Base-by-base conservation (phyloP, 23 red algal species). In the Pyropia yezoensis region DNA sequence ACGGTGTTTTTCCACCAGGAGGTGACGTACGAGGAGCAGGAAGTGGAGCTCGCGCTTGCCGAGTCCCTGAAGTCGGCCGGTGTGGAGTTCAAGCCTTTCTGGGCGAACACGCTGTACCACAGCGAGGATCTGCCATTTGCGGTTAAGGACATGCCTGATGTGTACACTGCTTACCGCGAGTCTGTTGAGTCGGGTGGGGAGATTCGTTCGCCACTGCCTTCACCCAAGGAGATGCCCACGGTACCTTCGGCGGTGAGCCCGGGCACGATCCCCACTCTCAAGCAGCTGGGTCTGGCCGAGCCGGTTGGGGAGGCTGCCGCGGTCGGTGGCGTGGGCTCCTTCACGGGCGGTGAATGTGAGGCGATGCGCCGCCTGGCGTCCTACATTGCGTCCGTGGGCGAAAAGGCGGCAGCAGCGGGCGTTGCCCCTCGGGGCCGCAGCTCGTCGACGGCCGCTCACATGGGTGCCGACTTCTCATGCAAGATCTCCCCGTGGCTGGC, bases 401-500 rank as follows among this genome's bases (percentile, higher is more conserved):
- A 85, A 6, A 71, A 70, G 13, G 72, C 65, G 54, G 61, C 57
- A 14, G 66, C 49, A 30, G 30, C 54, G 1, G 39, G 39, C 39
- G 39, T 47, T 6, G 18, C 32, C 1, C 51, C 50, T 17, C 15
- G 50, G 32, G 82, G 57, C 23, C 72, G 67, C 14, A 49, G 62
- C 12, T 53, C 60, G 11, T 25, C 16, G 14, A 50, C 63, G 11
- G 57, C 64, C 22, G 69, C 85, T 16, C 83, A 98, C 72, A 61
- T 98, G 47, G 94, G 94, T 9, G 77, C 85, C 17, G 93, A 90
- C 53, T 90, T 97, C 28, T 71, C 64, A 8, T 87, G 79, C 74
- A 86, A 80, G 50, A 97, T 97, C 33, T 74, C 71, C 3, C 93
- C 93, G 33, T 97, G 93, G 93, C 50, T 97, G 47, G 73, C 85